A percentile compares a stretch with the other conserved stretches of the same genome.
These are phyloP conservation scores for Hymenoscyphus occultus DNA, from an alignment of 2,329 filamentous ascomycete species.

Conservation along the genomic window DNA sequence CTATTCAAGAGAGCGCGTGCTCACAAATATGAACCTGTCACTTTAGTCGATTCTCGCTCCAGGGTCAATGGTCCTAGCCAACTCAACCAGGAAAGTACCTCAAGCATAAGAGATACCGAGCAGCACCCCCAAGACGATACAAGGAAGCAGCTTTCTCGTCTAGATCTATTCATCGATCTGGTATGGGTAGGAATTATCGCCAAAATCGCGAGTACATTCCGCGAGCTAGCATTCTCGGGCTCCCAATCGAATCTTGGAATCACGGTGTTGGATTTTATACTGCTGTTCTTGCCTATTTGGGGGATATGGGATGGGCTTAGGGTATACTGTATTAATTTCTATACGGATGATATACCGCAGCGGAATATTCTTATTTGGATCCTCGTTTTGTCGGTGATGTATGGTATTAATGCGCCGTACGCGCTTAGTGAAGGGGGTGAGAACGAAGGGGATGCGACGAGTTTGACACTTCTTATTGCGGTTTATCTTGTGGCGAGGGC, in stretches of 20 bases:
- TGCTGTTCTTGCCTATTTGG: constrained; percentile 25
- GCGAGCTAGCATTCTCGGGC: constrained; percentile 16
- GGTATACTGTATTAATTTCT: constrained; percentile 19
- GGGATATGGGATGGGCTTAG: constrained; percentile 22
- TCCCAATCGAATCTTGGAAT: constrained; percentile 11
- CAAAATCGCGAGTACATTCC: constrained; percentile 21
- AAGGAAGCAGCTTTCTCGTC: constrained; percentile 13
- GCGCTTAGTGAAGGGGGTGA: constrained; percentile 7
- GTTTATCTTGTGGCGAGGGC: constrained; percentile 17
- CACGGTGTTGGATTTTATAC: constrained; percentile 18
- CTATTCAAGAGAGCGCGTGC: constrained; percentile 11
- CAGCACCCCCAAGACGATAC: constrained; percentile 14
- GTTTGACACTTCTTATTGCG: constrained; percentile 19
- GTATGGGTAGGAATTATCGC: constrained; percentile 26
- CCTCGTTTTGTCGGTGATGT: constrained; percentile 20
- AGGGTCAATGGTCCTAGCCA: not conserved
- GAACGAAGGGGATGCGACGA: constrained; percentile 10
- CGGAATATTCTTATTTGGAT: constrained; percentile 23
- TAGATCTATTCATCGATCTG: constrained; percentile 23
- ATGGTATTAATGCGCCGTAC: constrained; percentile 24
- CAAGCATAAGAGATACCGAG: constrained; percentile 1
- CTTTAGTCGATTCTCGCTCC: not conserved
- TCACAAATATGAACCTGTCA: constrained; percentile 4
- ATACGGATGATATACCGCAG: constrained; percentile 22
- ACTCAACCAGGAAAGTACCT: not conserved